A percentile compares a stretch with the other conserved stretches of the same genome.
Conservation (phyloP, 345 rosid species). For the Hypericum androsaemum region DNA sequence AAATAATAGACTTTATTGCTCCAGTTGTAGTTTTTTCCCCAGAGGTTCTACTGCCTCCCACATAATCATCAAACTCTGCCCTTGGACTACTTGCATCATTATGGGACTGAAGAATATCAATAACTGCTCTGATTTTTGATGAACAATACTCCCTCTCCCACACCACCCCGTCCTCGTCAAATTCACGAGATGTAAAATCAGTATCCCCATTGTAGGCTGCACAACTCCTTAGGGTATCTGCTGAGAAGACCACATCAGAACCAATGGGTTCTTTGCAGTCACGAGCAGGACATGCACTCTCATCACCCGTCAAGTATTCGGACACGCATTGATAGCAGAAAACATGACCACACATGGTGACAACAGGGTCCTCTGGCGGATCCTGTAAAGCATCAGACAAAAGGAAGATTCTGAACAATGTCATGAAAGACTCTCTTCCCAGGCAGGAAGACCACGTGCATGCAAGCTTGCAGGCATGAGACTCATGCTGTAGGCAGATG, state of each 20-base stretch:
- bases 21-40: conserved; percentile 24
- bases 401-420: background rate
- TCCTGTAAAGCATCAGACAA: conserved; percentile 46
- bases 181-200: conserved; percentile 28
- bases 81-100: conserved; percentile 25
- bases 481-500: too few species aligned
- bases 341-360: conserved; percentile 81
- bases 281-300: conserved; percentile 61
- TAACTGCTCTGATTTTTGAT: conserved; percentile 65
- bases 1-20: conserved; percentile 58
- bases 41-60: conserved; percentile 21
- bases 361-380: conserved; percentile 82
- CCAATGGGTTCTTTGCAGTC: conserved; percentile 63
- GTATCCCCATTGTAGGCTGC: conserved; percentile 31
- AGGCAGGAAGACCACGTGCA: too few species aligned
- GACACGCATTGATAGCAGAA: conserved; percentile 87
- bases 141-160: conserved; percentile 51
- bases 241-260: conserved; percentile 66
- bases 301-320: conserved; percentile 68
- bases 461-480: too few species aligned
- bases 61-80: conserved; percentile 23
- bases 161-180: conserved; percentile 28
- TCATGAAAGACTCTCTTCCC: too few species aligned
- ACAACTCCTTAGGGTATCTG: conserved; percentile 53
- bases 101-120: conserved; percentile 51